Conservation (phyloP, 2,329 filamentous ascomycete genomes). For the Aspergillus ibericus region DNA sequence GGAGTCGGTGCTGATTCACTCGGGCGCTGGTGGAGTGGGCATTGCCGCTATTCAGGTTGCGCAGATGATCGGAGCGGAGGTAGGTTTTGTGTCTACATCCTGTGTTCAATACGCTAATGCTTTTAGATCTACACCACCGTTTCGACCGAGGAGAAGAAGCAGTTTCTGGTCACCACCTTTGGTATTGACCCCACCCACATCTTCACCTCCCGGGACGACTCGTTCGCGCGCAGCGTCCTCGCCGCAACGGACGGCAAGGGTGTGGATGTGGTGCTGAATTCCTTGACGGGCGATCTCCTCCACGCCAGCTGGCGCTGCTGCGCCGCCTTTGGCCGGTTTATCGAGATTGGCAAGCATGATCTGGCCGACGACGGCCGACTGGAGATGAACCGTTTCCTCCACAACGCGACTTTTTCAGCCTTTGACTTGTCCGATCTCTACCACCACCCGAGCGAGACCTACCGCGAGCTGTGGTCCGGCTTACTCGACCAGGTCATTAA, state of each 20-base stretch:
- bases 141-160: neutral
- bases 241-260: constrained; percentile 5
- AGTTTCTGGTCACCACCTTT: neutral
- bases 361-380: neutral
- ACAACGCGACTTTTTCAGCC: neutral
- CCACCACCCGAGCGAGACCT: neutral
- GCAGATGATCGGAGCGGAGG: neutral
- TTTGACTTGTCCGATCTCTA: constrained; percentile 11
- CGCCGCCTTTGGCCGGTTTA: constrained; percentile 12
- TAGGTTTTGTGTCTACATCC: neutral
- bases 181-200: neutral
- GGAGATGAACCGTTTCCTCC: neutral
- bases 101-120: too few relatives aligned
- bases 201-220: neutral
- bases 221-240: neutral
- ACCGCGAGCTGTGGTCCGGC: constrained; percentile 21
- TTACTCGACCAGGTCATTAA: neutral
- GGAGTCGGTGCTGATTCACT: neutral
- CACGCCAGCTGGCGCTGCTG: constrained; percentile 7
- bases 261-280: constrained; percentile 16
- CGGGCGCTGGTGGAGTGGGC: neutral
- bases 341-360: constrained; percentile 16
- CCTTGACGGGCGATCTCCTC: constrained; percentile 12
- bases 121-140: neutral
- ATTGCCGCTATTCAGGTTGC: neutral